A percentile compares a stretch with the other conserved stretches of the same genome.
Evolutionary conservation across 2,329 filamentous ascomycete genomes (phyloP).

Genomic region (Penicillium paneum): DNA sequence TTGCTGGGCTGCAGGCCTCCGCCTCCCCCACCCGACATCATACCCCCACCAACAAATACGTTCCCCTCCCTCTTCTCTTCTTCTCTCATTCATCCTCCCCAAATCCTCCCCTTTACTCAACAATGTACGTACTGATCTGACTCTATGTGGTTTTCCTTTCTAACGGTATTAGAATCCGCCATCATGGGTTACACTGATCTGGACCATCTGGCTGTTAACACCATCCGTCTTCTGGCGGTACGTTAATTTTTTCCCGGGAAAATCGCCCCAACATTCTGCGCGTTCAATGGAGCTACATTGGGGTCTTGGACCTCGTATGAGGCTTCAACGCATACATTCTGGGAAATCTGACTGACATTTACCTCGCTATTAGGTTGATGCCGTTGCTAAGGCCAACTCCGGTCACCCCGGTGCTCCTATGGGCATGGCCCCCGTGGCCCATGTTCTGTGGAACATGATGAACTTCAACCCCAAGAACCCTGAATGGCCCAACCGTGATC

Average conservation of each 20-base stretch:
- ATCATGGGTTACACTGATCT: constrained; percentile 84
- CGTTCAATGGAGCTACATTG: neutral
- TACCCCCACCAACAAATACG: constrained; percentile 32
- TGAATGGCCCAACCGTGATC: constrained; percentile 93
- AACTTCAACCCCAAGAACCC: constrained; percentile 99
- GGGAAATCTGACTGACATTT: constrained; percentile 2
- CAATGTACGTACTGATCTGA: constrained; percentile 13
- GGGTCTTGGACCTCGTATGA: neutral
- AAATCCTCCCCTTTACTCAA: constrained; percentile 9
- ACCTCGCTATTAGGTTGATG: constrained; percentile 72
- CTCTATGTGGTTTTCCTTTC: constrained; percentile 4
- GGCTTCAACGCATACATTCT: neutral
- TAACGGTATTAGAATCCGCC: constrained; percentile 35
- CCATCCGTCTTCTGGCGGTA: constrained; percentile 94
- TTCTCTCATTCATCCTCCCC: constrained; percentile 20
- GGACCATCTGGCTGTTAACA: constrained; percentile 94
- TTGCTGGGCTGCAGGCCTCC: constrained; percentile 3
- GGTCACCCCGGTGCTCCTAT: constrained; percentile 98
- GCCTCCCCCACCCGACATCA: constrained; percentile 26
- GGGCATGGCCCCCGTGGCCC: constrained; percentile 90
- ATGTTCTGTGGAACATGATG: constrained; percentile 99
- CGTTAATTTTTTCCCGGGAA: constrained; percentile 43
- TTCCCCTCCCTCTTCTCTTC: constrained; percentile 23
- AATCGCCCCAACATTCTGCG: neutral
- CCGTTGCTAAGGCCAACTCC: constrained; percentile 91